These are phyloP conservation scores for Cryomyces minteri DNA, from an alignment of 495 filamentous ascomycete species.

Conservation along the genomic window DNA sequence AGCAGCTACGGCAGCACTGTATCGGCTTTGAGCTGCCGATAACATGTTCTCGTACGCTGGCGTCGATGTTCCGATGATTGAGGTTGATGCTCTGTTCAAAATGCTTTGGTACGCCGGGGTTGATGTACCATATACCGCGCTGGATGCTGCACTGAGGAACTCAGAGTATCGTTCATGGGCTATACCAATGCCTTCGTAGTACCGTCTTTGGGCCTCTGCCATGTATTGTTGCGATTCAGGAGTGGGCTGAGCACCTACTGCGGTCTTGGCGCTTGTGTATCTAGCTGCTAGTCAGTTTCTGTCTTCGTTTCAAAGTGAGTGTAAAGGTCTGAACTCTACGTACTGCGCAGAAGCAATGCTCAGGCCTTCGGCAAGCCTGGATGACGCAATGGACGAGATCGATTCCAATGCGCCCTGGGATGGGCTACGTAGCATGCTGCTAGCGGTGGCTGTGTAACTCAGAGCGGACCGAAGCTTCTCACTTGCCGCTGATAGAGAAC, in stretches of 20 bases:
- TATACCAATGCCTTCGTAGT: slow-evolving; percentile 58
- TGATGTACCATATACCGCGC: slow-evolving; percentile 27
- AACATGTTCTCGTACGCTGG: slow-evolving; percentile 18
- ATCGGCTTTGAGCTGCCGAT: slow-evolving; percentile 28
- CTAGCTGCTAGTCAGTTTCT: background rate
- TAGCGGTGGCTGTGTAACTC: slow-evolving; percentile 17
- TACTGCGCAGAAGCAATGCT: slow-evolving; percentile 41
- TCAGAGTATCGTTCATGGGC: slow-evolving; percentile 62
- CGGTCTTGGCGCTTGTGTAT: slow-evolving; percentile 38
- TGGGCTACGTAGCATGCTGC: slow-evolving; percentile 16
- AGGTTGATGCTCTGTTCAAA: slow-evolving; percentile 39
- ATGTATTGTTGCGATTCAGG: slow-evolving; percentile 34
- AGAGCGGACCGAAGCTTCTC: slow-evolving; percentile 32
- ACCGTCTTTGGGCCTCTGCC: slow-evolving; percentile 46
- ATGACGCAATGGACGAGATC: slow-evolving; percentile 45
- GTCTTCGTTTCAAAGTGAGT: background rate
- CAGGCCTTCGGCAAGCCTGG: slow-evolving; percentile 43
- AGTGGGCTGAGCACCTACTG: slow-evolving; percentile 36
- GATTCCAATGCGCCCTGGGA: slow-evolving; percentile 32
- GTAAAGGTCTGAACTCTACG: no score
- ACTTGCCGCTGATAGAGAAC: slow-evolving; percentile 41
- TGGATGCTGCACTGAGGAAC: slow-evolving; percentile 50
- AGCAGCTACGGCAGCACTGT: slow-evolving; percentile 25
- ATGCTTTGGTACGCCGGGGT: slow-evolving; percentile 23
- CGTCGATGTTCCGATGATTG: slow-evolving; percentile 27